Conservation (phyloP, 139 green algal species). For the Chlorella sp. region DNA sequence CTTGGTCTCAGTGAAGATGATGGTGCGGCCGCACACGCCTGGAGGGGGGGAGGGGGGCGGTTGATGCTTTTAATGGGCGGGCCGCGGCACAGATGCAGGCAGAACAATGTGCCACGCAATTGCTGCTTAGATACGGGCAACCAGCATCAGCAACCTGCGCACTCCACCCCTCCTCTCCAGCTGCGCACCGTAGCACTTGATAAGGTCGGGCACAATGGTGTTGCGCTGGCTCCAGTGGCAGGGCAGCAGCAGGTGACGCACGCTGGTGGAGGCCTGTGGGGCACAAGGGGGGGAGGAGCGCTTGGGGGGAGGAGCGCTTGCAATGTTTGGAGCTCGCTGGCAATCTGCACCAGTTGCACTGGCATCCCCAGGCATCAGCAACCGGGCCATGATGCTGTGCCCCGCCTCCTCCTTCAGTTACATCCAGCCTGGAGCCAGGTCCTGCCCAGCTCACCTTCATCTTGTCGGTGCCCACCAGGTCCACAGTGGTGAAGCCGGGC, state of each 20-base stretch:
- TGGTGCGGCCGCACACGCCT: constrained; percentile 79
- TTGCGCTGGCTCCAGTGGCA: constrained; percentile 88
- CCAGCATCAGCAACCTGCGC: not conserved
- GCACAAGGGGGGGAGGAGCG: no score
- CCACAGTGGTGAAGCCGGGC: constrained; percentile 76
- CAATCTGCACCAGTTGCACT: no score
- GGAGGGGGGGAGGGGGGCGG: not conserved
- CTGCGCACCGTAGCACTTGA: constrained; percentile 76
- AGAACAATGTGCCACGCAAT: no score
- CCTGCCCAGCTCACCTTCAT: constrained; percentile 86
- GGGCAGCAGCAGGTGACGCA: constrained; percentile 92
- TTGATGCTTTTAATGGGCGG: not conserved
- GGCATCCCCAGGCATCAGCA: no score
- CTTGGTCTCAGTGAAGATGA: constrained; percentile 99
- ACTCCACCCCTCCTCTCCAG: not conserved
- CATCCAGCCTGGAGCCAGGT: no score
- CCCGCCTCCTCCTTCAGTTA: no score
- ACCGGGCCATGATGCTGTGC: no score
- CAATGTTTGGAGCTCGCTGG: no score
- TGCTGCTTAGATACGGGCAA: no score
- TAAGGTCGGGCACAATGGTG: constrained; percentile 79
- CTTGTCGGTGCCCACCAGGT: constrained; percentile 92
- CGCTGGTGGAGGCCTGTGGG: constrained; percentile 83
- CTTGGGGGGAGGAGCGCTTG: no score
- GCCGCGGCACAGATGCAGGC: not conserved